phyloP scores from a whole-genome alignment of 495 filamentous ascomycete species.

The Lasiosphaeriaceae sp. region DNA sequence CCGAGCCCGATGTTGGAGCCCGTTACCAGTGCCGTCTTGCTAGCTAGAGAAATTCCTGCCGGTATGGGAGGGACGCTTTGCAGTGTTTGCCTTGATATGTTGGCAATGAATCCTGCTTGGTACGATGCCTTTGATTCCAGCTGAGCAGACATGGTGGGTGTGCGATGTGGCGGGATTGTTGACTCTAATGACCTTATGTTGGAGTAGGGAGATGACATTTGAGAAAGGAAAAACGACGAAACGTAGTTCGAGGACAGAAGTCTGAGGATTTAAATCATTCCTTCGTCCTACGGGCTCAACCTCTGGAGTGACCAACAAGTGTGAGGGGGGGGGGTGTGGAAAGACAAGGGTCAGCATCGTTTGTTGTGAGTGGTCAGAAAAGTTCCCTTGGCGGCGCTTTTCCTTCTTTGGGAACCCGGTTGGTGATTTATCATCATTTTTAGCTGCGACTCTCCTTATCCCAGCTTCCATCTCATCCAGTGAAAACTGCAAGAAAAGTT shows the following conservation, averaged over 20 bases:
- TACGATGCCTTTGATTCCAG: background rate
- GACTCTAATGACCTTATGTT: background rate
- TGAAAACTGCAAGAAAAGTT: background rate
- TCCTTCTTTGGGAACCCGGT: too few relatives aligned
- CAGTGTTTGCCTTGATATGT: background rate
- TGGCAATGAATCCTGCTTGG: background rate
- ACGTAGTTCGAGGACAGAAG: too few relatives aligned
- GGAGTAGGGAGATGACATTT: too few relatives aligned
- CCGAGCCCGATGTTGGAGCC: slow-evolving; percentile 52
- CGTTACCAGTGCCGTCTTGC: slow-evolving; percentile 49
- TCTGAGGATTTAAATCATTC: too few relatives aligned
- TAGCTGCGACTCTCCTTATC: background rate
- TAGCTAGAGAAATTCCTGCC: background rate
- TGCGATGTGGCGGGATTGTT: background rate
- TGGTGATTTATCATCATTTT: too few relatives aligned
- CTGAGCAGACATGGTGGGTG: background rate
- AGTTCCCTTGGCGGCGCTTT: too few relatives aligned
- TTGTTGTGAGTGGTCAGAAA: too few relatives aligned
- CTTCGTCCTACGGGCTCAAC: too few relatives aligned
- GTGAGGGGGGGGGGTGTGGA: too few relatives aligned
- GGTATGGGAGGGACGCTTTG: background rate
- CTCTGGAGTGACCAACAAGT: too few relatives aligned
- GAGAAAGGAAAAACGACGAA: too few relatives aligned
- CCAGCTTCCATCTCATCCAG: background rate
- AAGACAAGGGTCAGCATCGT: too few relatives aligned